Evolutionary conservation across 495 filamentous ascomycete genomes (phyloP).

Genomic region (Trichoderma virens): DNA sequence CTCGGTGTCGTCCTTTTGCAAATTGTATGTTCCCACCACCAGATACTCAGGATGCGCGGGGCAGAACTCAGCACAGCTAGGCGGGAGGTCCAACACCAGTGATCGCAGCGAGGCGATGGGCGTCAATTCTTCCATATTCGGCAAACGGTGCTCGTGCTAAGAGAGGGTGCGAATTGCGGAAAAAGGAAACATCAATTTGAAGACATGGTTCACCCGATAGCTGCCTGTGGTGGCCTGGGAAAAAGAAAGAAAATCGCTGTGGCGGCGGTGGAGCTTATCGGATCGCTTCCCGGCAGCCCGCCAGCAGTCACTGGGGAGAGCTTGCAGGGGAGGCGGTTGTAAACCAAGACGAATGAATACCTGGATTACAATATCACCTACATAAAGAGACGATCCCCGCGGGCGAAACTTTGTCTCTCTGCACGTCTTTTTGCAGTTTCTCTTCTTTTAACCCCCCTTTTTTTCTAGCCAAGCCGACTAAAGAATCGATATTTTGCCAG

Average conservation of each 20-base stretch:
- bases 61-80: slow-evolving; percentile 80
- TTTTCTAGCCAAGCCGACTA: not conserved
- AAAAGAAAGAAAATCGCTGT: not conserved
- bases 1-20: slow-evolving; percentile 44
- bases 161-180: not conserved
- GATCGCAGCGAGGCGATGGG: slow-evolving; percentile 28
- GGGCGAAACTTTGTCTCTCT: not conserved
- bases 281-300: slow-evolving; percentile 4
- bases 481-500: not conserved
- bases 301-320: not conserved
- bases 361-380: not conserved
- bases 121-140: not conserved
- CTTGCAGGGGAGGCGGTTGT: slow-evolving; percentile 1
- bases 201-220: not conserved
- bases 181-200: not conserved
- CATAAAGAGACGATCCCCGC: slow-evolving; percentile 1
- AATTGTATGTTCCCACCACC: slow-evolving; percentile 78
- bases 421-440: not conserved
- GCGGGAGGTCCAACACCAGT: slow-evolving; percentile 52
- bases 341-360: not conserved
- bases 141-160: not conserved
- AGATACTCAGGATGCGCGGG: slow-evolving; percentile 57
- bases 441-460: too few species aligned
- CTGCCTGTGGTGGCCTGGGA: not conserved
- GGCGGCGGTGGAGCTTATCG: slow-evolving; percentile 5